Evolutionary conservation across 2,329 filamentous ascomycete genomes (phyloP).

Genomic region (Cladorrhinum sp.): DNA sequence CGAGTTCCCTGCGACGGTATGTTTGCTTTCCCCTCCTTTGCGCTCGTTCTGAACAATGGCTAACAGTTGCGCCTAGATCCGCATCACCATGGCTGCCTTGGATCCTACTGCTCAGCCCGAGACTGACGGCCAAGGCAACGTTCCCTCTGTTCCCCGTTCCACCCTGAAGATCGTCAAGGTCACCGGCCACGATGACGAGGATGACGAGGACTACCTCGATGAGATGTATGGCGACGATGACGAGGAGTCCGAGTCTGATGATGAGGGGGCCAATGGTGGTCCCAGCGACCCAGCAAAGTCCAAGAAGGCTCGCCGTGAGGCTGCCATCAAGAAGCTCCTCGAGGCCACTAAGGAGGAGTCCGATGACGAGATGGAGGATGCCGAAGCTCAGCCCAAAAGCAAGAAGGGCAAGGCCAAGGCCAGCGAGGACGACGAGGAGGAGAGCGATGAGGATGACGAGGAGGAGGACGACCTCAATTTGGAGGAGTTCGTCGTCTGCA

Average conservation of each 20-base stretch:
- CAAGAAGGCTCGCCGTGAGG: constrained; percentile 79
- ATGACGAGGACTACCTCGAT: constrained; percentile 63
- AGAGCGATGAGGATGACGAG: constrained; percentile 59
- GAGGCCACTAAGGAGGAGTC: constrained; percentile 61
- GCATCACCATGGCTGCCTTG: constrained; percentile 97
- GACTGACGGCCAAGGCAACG: constrained; percentile 59
- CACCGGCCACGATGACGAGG: constrained; percentile 60
- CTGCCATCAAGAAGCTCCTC: constrained; percentile 74
- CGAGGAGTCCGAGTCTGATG: constrained; percentile 48
- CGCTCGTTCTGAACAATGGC: constrained; percentile 11
- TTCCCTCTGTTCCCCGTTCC: constrained; percentile 65
- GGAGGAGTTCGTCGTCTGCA: constrained; percentile 93
- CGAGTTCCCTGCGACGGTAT: constrained; percentile 80
- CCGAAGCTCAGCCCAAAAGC: constrained; percentile 56
- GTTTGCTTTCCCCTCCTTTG: constrained; percentile 35
- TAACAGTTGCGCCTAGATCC: constrained; percentile 62
- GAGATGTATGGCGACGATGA: constrained; percentile 45
- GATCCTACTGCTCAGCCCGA: constrained; percentile 79
- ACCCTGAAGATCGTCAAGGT: constrained; percentile 89
- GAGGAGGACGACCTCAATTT: constrained; percentile 64
- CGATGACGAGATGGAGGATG: constrained; percentile 73
- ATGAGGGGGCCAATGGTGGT: constrained; percentile 79
- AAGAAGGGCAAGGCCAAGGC: constrained; percentile 73
- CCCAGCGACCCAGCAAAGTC: constrained; percentile 88
- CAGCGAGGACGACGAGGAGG: constrained; percentile 56